Base-by-base conservation (phyloP, 345 rosid species). In the Aethionema arabicum region DNA sequence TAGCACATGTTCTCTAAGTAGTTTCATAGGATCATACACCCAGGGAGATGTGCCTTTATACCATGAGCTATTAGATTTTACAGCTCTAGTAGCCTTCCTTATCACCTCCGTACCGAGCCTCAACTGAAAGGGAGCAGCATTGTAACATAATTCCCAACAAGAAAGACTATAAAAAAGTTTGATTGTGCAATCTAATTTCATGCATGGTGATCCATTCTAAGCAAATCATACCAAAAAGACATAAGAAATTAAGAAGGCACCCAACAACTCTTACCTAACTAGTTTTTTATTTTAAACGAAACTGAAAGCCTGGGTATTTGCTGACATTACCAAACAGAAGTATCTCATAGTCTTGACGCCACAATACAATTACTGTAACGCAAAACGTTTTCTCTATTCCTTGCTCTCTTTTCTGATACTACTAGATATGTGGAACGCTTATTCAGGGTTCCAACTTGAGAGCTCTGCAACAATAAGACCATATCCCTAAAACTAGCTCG, bases 351-450 rank as follows among this genome's bases (percentile, higher is more conserved):
- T 10, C 16, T 8, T 48, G 32, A 14, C 49, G 33, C 16, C 14
- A 50, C 50, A 48, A 32, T 48, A 55, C 32, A 43, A 32, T 47
- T 56, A 47, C 49, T 33, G 16, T 41, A 35, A 11, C 42, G 13
- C 21, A 3, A 51, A 27, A 6, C 14, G 61, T 35, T 2, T 46
- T 42, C 27, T 36, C 11, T 5, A 45, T 30, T 38, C 42, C 8
- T 53, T 45, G 42, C 54, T 53, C 62, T 69, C 39, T 15, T 29
- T 44, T 3, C 72, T 51, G 21, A 67, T 42, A 27, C 39, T 40
- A 9, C 8, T 12, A 11, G 44, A 42, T 41, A 48, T 40, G 32
- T 8, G 27, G 21, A 35, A 35, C 4, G 48, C 11, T 38, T 62
- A 15, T 27, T n/a, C 32, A 45, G 16, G 43, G 15, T 15, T 48